These are phyloP conservation scores for Rhodomyrtus tomentosa DNA, from an alignment of 345 rosid species.

Conservation along the genomic window DNA sequence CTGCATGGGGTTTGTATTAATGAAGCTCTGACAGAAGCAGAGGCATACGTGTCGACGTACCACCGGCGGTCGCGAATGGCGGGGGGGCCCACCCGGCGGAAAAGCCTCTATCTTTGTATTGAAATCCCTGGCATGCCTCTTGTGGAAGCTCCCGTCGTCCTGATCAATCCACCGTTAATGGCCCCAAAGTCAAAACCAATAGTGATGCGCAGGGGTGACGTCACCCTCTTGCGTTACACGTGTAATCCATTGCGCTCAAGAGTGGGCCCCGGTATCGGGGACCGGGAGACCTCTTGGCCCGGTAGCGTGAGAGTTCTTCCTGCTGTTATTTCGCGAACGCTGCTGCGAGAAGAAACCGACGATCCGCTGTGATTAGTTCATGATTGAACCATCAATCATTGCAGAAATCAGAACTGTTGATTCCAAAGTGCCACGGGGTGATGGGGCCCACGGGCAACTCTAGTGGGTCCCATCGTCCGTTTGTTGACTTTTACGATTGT, in stretches of 20 bases:
- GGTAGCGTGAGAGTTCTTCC: not conserved
- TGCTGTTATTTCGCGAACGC: not conserved
- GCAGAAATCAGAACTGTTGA: not conserved
- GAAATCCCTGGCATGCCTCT: not conserved
- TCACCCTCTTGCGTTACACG: not conserved
- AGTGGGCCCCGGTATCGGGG: not conserved
- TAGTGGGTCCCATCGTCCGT: fast-evolving
- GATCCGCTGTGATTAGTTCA: not conserved
- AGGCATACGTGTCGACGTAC: not conserved
- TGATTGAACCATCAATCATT: not conserved
- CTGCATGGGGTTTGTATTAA: not conserved
- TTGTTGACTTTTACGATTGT: not conserved
- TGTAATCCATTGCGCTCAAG: not conserved
- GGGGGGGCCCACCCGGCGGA: not conserved
- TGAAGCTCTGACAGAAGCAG: not conserved
- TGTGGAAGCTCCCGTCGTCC: not conserved
- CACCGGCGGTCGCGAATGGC: not conserved
- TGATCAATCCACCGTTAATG: not conserved
- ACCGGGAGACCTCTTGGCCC: not conserved
- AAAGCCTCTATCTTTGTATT: not conserved
- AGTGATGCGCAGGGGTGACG: not conserved
- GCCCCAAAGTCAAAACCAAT: not conserved
- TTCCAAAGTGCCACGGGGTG: not conserved
- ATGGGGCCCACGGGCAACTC: not conserved
- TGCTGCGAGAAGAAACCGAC: not conserved